These are phyloP conservation scores for Sisymbrium irio DNA, from an alignment of 345 rosid genomes.

Conservation along the genomic window DNA sequence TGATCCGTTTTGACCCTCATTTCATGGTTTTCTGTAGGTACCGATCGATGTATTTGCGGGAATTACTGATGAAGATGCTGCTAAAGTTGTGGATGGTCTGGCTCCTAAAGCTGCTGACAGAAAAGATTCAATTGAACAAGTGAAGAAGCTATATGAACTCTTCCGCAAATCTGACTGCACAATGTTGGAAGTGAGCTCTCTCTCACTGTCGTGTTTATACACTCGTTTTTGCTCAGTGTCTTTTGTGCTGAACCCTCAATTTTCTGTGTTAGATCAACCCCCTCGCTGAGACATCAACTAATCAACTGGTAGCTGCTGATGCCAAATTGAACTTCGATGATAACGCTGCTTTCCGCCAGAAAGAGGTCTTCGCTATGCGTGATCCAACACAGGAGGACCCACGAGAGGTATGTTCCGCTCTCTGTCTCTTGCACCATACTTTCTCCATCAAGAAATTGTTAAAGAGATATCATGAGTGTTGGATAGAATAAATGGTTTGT, in stretches of 20 bases:
- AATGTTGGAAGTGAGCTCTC: conserved; percentile 80
- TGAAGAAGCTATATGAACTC: conserved; percentile 91
- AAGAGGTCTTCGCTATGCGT: conserved; percentile 71
- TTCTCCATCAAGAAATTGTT: background rate
- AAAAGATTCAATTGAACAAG: conserved; percentile 85
- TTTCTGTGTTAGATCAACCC: conserved; percentile 77
- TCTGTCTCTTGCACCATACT: background rate
- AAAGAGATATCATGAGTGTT: background rate
- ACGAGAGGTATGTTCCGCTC: conserved; percentile 62
- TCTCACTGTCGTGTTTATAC: background rate
- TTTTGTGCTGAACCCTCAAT: background rate
- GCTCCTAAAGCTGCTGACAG: conserved; percentile 79
- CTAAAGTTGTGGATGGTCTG: conserved; percentile 94
- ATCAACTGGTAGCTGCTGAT: conserved; percentile 95
- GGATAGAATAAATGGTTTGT: background rate
- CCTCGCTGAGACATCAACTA: conserved; percentile 86
- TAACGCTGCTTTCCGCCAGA: conserved; percentile 93
- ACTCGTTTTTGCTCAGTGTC: conserved; percentile 1
- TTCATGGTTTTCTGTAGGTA: conserved; percentile 50
- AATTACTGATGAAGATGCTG: conserved; percentile 97
- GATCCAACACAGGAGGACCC: conserved; percentile 99
- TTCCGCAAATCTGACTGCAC: conserved; percentile 88
- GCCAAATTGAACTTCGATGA: conserved; percentile 99
- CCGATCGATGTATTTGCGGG: conserved; percentile 93
- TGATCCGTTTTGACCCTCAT: conserved; percentile 9